phyloP scores from a whole-genome alignment of 805 yeast genomes.

The Ogataea pignaliae region DNA sequence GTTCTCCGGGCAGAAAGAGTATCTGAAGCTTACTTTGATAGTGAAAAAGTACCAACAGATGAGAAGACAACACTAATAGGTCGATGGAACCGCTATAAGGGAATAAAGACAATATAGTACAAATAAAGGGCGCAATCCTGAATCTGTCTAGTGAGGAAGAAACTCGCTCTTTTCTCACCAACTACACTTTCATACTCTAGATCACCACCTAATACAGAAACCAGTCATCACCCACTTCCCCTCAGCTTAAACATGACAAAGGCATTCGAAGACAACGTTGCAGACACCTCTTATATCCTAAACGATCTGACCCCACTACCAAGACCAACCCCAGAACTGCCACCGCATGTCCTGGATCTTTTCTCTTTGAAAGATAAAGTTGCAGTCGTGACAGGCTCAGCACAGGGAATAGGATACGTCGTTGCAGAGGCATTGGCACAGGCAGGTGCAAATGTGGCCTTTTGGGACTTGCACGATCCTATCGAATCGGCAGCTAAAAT shows the following conservation, averaged over 20 bases:
- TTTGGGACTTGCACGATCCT: constrained; percentile 37
- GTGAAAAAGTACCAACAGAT: too few relatives aligned
- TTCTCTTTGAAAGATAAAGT: constrained; percentile 41
- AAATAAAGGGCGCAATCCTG: too few relatives aligned
- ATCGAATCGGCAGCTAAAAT: constrained; percentile 30
- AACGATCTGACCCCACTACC: constrained; percentile 36
- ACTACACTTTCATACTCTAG: too few relatives aligned
- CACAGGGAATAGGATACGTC: constrained; percentile 37
- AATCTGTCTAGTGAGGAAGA: too few relatives aligned
- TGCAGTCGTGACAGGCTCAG: constrained; percentile 40
- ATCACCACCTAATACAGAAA: too few relatives aligned
- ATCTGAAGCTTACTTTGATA: too few relatives aligned
- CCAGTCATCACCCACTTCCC: too few relatives aligned
- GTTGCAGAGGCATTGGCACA: constrained; percentile 41
- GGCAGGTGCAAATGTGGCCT: constrained; percentile 40
- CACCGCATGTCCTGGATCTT: constrained; percentile 42
- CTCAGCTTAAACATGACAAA: constrained; percentile 24
- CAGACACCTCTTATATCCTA: constrained; percentile 17
- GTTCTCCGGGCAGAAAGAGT: too few relatives aligned
- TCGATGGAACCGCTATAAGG: too few relatives aligned
- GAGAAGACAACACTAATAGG: too few relatives aligned
- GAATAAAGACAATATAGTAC: too few relatives aligned
- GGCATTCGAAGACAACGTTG: constrained; percentile 13
- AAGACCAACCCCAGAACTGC: constrained; percentile 46
- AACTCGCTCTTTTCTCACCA: too few relatives aligned